Evolutionary conservation across 2,329 filamentous ascomycete genomes (phyloP).

Genomic region (Fusarium aywerte): DNA sequence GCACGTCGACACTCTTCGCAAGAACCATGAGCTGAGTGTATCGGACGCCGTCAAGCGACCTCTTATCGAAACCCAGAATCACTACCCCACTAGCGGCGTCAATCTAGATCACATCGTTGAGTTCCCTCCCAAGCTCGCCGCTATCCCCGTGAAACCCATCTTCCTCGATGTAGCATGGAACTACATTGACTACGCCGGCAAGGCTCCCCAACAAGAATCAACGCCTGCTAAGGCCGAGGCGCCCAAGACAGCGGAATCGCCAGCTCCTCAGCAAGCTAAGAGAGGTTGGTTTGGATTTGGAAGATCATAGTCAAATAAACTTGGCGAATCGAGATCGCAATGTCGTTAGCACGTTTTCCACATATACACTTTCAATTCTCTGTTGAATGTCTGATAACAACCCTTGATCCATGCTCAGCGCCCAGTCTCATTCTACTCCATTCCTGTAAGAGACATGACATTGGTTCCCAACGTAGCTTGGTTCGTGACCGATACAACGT

Average conservation of each 20-base stretch:
- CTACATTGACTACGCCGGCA: constrained; percentile 90
- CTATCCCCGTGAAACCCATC: constrained; percentile 90
- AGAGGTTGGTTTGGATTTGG: constrained; percentile 84
- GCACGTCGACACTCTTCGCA: constrained; percentile 76
- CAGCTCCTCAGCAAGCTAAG: constrained; percentile 60
- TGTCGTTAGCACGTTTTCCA: constrained; percentile 16
- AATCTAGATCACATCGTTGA: constrained; percentile 84
- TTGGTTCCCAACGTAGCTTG: constrained; percentile 8
- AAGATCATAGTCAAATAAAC: constrained; percentile 52
- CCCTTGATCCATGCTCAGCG: constrained; percentile 28
- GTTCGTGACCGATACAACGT: constrained; percentile 15
- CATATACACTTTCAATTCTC: constrained; percentile 15
- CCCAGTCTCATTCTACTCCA: constrained; percentile 32
- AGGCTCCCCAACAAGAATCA: constrained; percentile 49
- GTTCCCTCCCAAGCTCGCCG: constrained; percentile 84
- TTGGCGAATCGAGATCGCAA: constrained; percentile 22
- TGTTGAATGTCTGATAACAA: constrained; percentile 30
- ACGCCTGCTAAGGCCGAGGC: constrained; percentile 43
- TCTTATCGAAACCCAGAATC: constrained; percentile 77
- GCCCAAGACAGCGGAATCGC: constrained; percentile 42
- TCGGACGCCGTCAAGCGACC: constrained; percentile 55
- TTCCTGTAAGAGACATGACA: constrained; percentile 35
- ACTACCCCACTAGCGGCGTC: constrained; percentile 77
- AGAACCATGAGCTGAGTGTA: constrained; percentile 58
- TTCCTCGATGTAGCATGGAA: constrained; percentile 99